phyloP scores from a whole-genome alignment of 2,329 filamentous ascomycete species.

The Sarocladiaceae sp. region DNA sequence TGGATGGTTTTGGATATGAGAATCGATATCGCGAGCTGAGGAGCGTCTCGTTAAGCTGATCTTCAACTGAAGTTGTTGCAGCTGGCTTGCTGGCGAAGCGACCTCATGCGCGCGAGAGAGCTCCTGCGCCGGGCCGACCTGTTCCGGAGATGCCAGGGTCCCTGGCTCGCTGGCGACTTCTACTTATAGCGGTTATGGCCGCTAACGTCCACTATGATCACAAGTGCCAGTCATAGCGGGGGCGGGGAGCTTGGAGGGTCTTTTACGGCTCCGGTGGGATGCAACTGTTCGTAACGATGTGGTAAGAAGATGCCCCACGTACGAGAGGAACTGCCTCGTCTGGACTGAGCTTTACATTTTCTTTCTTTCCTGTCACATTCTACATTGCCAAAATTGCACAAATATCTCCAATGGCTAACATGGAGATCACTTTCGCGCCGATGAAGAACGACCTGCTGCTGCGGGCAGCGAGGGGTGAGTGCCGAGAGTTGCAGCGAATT shows the following conservation, averaged over 20 bases:
- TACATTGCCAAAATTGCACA: not conserved
- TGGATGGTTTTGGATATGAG: constrained; percentile 10
- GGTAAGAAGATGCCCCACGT: not conserved
- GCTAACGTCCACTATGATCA: constrained; percentile 7
- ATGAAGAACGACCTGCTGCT: constrained; percentile 91
- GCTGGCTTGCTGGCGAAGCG: not conserved
- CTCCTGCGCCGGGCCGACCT: not conserved
- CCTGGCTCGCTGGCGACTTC: not conserved
- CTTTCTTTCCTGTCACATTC: not conserved
- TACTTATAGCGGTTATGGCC: not conserved
- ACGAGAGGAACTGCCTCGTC: not conserved
- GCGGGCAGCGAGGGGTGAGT: constrained; percentile 79
- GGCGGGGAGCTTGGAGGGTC: not conserved
- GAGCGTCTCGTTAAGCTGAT: not conserved
- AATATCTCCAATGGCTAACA: constrained; percentile 31
- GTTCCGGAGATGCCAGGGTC: not conserved
- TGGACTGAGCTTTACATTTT: not conserved
- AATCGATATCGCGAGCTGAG: not conserved
- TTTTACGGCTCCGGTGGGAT: constrained; percentile 5
- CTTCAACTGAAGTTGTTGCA: not conserved
- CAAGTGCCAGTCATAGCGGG: too few relatives aligned
- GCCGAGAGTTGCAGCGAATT: too few relatives aligned
- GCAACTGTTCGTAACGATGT: not conserved
- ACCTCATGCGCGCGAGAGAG: not conserved
- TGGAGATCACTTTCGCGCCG: constrained; percentile 71